Conservation (phyloP, 768 basidiomycete genomes). For the Phanerochaete sordida region DNA sequence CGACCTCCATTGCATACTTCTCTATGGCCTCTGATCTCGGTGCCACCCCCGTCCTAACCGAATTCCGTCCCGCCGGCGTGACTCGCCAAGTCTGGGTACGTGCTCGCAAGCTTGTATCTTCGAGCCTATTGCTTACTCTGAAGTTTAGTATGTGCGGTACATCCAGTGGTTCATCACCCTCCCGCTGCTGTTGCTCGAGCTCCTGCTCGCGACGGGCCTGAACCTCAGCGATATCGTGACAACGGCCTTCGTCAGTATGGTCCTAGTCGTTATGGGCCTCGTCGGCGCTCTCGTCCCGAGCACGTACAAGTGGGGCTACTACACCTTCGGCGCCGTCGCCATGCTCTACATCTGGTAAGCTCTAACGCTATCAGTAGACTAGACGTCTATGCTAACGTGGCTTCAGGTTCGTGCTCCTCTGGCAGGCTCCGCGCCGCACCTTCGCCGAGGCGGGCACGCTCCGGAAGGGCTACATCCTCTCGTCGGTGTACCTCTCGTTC, state of each 20-base stretch:
- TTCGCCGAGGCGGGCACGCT: slow-evolving; percentile 23
- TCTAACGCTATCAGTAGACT: slow-evolving; percentile 10
- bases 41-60: slow-evolving; percentile 39
- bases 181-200: slow-evolving; percentile 43
- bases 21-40: slow-evolving; percentile 57
- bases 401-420: slow-evolving; percentile 29
- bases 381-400: not conserved
- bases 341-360: slow-evolving; percentile 37
- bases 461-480: slow-evolving; percentile 26
- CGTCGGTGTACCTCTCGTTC: slow-evolving; percentile 46
- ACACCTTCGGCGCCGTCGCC: slow-evolving; percentile 41
- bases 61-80: slow-evolving; percentile 34
- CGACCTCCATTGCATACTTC: slow-evolving; percentile 45
- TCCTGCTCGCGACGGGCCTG: slow-evolving; percentile 43
- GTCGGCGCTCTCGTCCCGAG: slow-evolving; percentile 46
- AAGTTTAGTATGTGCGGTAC: slow-evolving; percentile 41
- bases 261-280: slow-evolving; percentile 40
- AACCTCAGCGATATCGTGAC: slow-evolving; percentile 44
- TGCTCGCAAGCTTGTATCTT: not conserved
- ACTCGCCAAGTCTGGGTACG: slow-evolving; percentile 45
- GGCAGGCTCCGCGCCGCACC: slow-evolving; percentile 22
- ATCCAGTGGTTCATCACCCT: slow-evolving; percentile 53
- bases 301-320: slow-evolving; percentile 53
- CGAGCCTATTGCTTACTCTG: not conserved
- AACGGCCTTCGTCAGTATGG: slow-evolving; percentile 41